These are phyloP conservation scores for Phytophthora ramorum DNA, from an alignment of 352 stramenopile genomes.

Conservation along the genomic window DNA sequence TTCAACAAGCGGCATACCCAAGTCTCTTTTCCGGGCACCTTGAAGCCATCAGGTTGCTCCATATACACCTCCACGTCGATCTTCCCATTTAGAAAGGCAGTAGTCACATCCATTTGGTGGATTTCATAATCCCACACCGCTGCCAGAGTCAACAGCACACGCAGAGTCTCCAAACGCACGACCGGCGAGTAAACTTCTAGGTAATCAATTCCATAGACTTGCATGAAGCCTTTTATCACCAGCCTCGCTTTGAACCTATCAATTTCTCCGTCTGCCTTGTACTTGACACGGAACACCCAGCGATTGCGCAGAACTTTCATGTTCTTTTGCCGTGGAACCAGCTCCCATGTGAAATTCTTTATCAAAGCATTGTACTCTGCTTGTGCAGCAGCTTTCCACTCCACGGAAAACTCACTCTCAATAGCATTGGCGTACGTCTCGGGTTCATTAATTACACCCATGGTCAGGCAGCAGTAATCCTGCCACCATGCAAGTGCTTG, in stretches of 20 bases:
- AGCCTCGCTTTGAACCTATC: slow-evolving; percentile 1
- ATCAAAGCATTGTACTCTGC: background rate
- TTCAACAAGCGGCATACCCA: background rate
- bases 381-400: background rate
- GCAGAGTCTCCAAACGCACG: slow-evolving; percentile 6
- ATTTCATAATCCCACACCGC: slow-evolving; percentile 11
- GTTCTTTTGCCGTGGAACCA: background rate
- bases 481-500: too few relatives aligned
- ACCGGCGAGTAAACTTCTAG: slow-evolving; percentile 10
- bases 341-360: background rate
- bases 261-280: background rate
- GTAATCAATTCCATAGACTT: slow-evolving; percentile 5
- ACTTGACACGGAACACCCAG: slow-evolving; percentile 4
- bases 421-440: slow-evolving; percentile 10
- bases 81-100: background rate
- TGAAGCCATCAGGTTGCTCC: background rate
- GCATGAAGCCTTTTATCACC: slow-evolving; percentile 9
- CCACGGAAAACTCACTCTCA: background rate
- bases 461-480: too few relatives aligned
- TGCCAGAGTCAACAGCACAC: slow-evolving; percentile 11
- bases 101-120: slow-evolving; percentile 13
- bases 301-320: slow-evolving; percentile 10
- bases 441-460: too few relatives aligned
- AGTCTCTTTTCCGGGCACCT: background rate
- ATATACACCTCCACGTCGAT: background rate